Percentiles rank a stretch among this genome's conserved stretches.
Conservation (phyloP, 1,139 yeast species). For the Yamadazyma siamensis region DNA sequence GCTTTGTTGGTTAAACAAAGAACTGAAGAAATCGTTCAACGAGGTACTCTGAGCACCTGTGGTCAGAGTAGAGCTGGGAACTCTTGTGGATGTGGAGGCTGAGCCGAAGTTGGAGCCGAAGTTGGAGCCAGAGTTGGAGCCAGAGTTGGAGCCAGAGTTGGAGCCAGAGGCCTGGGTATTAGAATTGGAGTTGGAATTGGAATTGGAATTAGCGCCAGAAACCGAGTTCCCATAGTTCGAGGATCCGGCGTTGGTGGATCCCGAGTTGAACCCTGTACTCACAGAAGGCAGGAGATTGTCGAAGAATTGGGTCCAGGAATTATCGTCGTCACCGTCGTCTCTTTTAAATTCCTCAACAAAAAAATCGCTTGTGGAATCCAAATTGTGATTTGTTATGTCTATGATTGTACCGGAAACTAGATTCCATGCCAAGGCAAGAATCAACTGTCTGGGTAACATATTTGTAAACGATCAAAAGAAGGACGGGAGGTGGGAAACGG, state of each 20-base stretch:
- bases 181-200: background rate
- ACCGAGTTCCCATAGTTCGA: background rate
- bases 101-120: background rate
- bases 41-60: no score
- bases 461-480: no score
- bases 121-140: background rate
- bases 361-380: constrained; percentile 4
- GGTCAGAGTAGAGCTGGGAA: no score
- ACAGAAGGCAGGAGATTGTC: constrained; percentile 1
- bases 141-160: background rate
- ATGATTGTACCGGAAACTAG: constrained; percentile 7
- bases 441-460: no score
- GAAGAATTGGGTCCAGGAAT: constrained; percentile 8
- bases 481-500: constrained; percentile 6
- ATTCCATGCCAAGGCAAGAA: constrained; percentile 6
- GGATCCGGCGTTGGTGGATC: background rate
- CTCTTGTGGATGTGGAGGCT: constrained; percentile 1
- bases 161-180: background rate
- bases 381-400: constrained; percentile 9
- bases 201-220: background rate
- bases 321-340: constrained; percentile 5
- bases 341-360: constrained; percentile 2
- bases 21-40: constrained; percentile 6
- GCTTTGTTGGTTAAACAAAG: no score
- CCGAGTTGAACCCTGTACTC: background rate